Evolutionary conservation across 495 filamentous ascomycete genomes (phyloP), one percentile per base, ranked within the genome.

Genomic region (Clavariopsis aquatica): DNA sequence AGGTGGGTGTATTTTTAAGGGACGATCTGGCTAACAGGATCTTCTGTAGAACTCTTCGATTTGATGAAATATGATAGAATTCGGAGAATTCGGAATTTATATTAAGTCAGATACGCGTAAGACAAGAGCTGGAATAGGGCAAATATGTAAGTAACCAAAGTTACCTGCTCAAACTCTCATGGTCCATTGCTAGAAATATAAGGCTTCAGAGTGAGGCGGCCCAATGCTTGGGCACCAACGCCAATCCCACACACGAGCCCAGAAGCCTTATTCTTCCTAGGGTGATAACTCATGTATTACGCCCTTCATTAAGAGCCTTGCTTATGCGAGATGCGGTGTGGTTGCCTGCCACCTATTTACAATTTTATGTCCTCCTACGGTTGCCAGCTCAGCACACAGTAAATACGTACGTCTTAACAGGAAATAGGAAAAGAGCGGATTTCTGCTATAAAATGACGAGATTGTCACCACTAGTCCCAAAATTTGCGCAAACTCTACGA

Each of bases 361-460:
- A 7, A 17, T 43, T 43, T 17, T 8, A 3, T 6, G 13, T 43
- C 3, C 8, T 43, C 9, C 29, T 19, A 15, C 20, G n/a, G 26
- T 22, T 23, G 47, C 20, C 47, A 51, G 19, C 47, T 9, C 47
- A 51, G 22, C 47, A 23, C 19, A 7, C n/a, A n/a, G n/a, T n/a
- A n/a, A n/a, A n/a, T n/a, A n/a, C 5, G 6, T 9, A 23, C 26
- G 47, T 4, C 47, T 24, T 9, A 4, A 51, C 7, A 13, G 19
- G 26, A 20, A 22, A 51, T 28, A n/a, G 17, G 26, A 24, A 51
- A n/a, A 6, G 4, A 28, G 47, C 23, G 9, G 38, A 51, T 51
- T 9, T 28, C 47, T 51, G 2, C 5, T 51, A 51, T 51, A 51
- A 51, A 51, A 3, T 51, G 47, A 51, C 26, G 47, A n/a, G 26